Base-by-base conservation (phyloP, 2,329 filamentous ascomycete genomes). In the Cladophialophora immunda region DNA sequence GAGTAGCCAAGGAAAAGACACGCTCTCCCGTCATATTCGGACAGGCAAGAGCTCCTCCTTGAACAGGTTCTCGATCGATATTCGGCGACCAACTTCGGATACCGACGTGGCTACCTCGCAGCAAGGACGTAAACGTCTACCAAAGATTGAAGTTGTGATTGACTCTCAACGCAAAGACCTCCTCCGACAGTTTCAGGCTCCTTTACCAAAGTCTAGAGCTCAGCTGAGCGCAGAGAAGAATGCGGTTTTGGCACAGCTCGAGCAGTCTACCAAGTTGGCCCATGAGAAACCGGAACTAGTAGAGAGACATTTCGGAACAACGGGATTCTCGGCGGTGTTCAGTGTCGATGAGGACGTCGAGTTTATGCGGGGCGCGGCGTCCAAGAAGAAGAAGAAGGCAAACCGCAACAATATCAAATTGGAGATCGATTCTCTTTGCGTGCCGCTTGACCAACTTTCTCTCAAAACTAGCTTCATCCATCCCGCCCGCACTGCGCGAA, bases 351-450 rank as follows among this genome's bases (percentile, higher is more conserved):
- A 64, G n/a, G 47, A 64, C 13, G 30, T 56, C 9, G 29, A 54
- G 19, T 50, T 58, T 11, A 59, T 66, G 63, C n/a, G 22, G 29
- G 36, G 36, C 29, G 45, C 65, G 4, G 64, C 62, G 6, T 69
- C 70, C 1, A 68, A 62, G 47, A 72, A 71, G 59, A 71, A 70
- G 52, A 65, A 45, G 27, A 70, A 66, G 27, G 50, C 64, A 1
- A 19, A 62, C 4, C 59, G 56, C 17, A 19, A 36, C 6, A 17
- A 22, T 13, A 61, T 66, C 15, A 15, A 36, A 4, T 54, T 70
- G 2, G 66, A 66, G 30, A 47, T 58, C 13, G 59, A 29, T 17
- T 62, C 38, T 34, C 45, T 34, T 34, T 66, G 5, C 30, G 11
- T 4, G n/a, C 19, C 17, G 63, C 56, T 25, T n/a, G 64, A 15